phyloP scores from a whole-genome alignment of 441 rosid species.

The Gossypium aridum region DNA sequence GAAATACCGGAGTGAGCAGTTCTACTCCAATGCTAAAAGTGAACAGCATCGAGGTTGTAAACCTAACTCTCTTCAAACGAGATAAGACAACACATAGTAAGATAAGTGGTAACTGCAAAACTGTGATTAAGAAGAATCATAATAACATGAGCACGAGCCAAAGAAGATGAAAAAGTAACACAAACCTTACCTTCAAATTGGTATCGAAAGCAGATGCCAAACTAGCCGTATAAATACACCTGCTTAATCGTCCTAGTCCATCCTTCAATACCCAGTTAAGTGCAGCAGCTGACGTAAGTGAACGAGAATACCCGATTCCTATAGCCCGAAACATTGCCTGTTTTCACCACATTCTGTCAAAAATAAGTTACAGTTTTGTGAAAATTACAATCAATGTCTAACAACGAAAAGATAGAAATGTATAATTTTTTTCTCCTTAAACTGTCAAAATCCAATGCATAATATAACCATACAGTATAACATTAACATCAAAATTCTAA shows the following conservation, averaged over 20 bases:
- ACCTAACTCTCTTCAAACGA: conserved; percentile 70
- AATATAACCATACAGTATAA: background rate
- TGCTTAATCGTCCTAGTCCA: conserved; percentile 80
- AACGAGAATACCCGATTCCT: conserved; percentile 77
- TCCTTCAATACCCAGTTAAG: conserved; percentile 90
- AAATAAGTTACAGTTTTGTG: background rate
- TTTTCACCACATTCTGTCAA: conserved; percentile 18
- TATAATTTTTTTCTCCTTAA: background rate
- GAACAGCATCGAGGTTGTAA: conserved; percentile 78
- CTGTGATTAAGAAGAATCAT: background rate
- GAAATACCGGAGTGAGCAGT: conserved; percentile 77
- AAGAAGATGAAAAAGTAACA: background rate
- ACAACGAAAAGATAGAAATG: background rate
- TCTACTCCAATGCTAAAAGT: conserved; percentile 91
- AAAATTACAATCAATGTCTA: background rate
- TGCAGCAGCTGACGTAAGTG: conserved; percentile 90
- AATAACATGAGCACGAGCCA: background rate
- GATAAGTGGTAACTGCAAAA: conserved; percentile 3
- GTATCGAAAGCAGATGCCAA: conserved; percentile 88
- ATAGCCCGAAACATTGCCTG: conserved; percentile 94
- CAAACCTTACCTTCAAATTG: conserved; percentile 65
- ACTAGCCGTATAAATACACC: conserved; percentile 92
- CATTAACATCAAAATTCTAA: background rate
- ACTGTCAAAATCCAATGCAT: background rate
- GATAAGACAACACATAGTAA: conserved; percentile 1